A percentile compares a stretch with the other conserved stretches of the same genome.
These are phyloP conservation scores for Leucaena leucocephala DNA, from an alignment of 306 rosid genomes.

Conservation along the genomic window DNA sequence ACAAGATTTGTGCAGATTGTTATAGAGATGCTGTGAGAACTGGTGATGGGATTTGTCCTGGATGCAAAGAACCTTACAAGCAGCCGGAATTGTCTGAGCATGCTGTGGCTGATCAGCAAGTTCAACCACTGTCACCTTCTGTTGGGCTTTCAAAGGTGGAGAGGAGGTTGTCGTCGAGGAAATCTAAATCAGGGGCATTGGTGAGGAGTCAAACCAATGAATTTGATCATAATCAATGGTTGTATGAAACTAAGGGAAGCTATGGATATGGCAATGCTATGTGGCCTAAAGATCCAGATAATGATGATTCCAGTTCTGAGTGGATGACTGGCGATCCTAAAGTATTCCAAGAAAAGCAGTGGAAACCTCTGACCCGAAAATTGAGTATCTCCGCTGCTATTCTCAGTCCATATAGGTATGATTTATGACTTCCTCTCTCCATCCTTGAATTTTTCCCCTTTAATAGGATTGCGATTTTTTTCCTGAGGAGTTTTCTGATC, in stretches of 20 bases:
- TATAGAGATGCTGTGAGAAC: constrained; percentile 51
- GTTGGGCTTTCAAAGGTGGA: constrained; percentile 53
- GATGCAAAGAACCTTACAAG: constrained; percentile 55
- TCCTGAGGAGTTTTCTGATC: constrained; percentile 3
- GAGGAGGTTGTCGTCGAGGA: constrained; percentile 61
- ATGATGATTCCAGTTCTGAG: constrained; percentile 42
- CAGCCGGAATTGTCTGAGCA: constrained; percentile 28
- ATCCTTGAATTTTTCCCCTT: not conserved
- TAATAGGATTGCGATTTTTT: constrained; percentile 2
- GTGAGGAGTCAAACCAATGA: constrained; percentile 52
- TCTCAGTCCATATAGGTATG: constrained; percentile 75
- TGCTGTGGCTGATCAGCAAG: not conserved
- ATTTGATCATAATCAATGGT: constrained; percentile 59
- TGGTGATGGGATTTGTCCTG: constrained; percentile 67
- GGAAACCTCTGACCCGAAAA: constrained; percentile 65
- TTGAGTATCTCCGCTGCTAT: constrained; percentile 62
- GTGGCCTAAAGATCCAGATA: constrained; percentile 62
- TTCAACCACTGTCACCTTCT: constrained; percentile 37
- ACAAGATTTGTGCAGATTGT: constrained; percentile 73
- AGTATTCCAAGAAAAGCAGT: constrained; percentile 56
- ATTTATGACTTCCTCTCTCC: constrained; percentile 29
- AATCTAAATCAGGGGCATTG: constrained; percentile 46
- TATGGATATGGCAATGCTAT: constrained; percentile 82
- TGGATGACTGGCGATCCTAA: constrained; percentile 63
- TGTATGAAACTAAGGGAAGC: constrained; percentile 69